Base-by-base conservation (phyloP, 129 eudicot genomes). In the Erigeron canadensis region DNA sequence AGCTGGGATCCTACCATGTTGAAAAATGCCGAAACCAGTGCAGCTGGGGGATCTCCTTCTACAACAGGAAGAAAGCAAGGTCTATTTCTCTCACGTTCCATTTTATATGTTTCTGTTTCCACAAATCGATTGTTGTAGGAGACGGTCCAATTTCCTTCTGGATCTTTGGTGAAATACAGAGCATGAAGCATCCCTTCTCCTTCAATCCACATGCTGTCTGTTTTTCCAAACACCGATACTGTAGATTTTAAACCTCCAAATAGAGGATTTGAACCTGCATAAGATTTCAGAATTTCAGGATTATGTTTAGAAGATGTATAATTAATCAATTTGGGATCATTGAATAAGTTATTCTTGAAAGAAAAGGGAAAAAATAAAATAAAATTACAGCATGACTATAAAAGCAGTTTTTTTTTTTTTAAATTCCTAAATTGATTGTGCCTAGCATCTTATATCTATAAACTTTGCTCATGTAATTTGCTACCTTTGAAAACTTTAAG, bases 151-250 rank as follows among this genome's bases (percentile, higher is more conserved):
- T 59, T 39, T 41, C 76, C 79, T 8, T 67, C 15, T 10, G 50
- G 5, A 65, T 56, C 57, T 66, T 65, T 79, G 0, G 11, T 72
- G 70, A 79, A 79, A 79, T 73, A 23, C 19, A 67, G 53, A 22
- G 83, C 83, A 73, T 79, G 83, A 79, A 79, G 69, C 83, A 79
- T 79, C 41, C 83, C 79, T 56, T 78, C 82, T 22, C 82, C 82
- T 78, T 78, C 82, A 22, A 78, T 23, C 83, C 83, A 79, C 3
- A 73, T 1, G 39, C 56, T 42, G 43, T 67, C 70, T 13, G 83
- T n/a, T 72, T 53, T 79, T 58, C 83, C 83, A 48, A 79, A 69
- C 62, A 73, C 56, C 4, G 83, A 79, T 45, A 37, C 16, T 8
- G 75, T 10, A 13, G 16, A 21, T 50, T 79, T 73, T 56, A 65